A percentile compares a stretch with the other conserved stretches of the same genome.
Evolutionary conservation across 202 grass and related monocot species (phyloP).

Genomic region (Zizania palustris): DNA sequence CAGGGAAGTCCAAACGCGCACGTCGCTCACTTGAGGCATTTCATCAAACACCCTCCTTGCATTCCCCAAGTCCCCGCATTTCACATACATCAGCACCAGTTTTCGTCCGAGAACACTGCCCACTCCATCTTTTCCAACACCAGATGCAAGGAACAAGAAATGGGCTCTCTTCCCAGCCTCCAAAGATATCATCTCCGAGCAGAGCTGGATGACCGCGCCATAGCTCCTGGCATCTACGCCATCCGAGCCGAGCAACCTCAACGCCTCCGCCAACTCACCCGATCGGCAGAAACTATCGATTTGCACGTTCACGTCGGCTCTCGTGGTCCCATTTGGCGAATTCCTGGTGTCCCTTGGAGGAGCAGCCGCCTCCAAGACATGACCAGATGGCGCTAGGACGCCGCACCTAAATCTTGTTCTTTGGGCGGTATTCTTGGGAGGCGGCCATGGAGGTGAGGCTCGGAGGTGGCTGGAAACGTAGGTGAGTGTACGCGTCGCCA

Average conservation of each 20-base stretch:
- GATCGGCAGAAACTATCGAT: slow-evolving; percentile 52
- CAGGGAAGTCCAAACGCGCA: slow-evolving; percentile 64
- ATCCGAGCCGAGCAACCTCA: slow-evolving; percentile 48
- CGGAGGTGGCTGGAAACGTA: slow-evolving; percentile 42
- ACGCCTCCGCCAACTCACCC: slow-evolving; percentile 48
- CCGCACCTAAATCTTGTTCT: slow-evolving; percentile 17
- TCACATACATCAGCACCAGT: slow-evolving; percentile 68
- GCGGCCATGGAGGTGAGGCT: slow-evolving; percentile 40
- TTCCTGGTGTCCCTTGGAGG: neutral
- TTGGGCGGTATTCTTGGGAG: slow-evolving; percentile 14
- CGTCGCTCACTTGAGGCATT: slow-evolving; percentile 49
- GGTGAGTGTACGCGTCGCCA: slow-evolving; percentile 26
- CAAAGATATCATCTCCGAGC: slow-evolving; percentile 55
- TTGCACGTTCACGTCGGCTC: slow-evolving; percentile 41
- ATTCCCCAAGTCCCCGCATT: slow-evolving; percentile 55
- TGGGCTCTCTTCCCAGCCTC: slow-evolving; percentile 63
- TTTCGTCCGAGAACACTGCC: slow-evolving; percentile 57
- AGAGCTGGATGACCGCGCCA: slow-evolving; percentile 68
- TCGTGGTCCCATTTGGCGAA: neutral
- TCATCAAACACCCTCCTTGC: slow-evolving; percentile 67
- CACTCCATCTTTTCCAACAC: slow-evolving; percentile 22
- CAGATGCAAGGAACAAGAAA: slow-evolving; percentile 46
- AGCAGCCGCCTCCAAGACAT: neutral
- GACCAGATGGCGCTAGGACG: slow-evolving; percentile 28
- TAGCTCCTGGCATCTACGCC: slow-evolving; percentile 47